Base-by-base conservation (phyloP, 495 filamentous ascomycete genomes). In the Xylaria sp. region DNA sequence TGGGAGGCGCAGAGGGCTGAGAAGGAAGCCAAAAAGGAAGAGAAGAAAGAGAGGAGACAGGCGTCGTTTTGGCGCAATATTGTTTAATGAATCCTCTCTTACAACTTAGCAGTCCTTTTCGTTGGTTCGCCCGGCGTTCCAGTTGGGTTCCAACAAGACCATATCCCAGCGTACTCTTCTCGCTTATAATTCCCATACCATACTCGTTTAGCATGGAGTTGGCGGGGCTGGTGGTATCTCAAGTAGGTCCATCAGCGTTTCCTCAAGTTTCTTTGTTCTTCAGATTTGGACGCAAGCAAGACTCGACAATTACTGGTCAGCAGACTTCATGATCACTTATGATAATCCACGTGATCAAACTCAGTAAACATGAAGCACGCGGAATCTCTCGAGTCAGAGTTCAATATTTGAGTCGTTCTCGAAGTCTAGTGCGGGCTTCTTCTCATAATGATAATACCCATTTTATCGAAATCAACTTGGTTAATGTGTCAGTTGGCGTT, bases 21-120 rank as follows among this genome's bases (percentile, higher is more conserved):
- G 37, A 71, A 74, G 63, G 53, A 71, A 59, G 72, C 73, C 24
- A 67, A 44, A 31, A 75, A 72, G 61, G 62, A 71, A 43, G 57
- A 72, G 63, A 68, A 37, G 19, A 35, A 72, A 46, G 29, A 57
- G 37, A 69, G 35, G 35, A 57, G 37, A 12, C 21, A 40, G n/a
- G 24, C 43, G 29, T 41, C n/a, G 8, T 11, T n/a, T 35, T 67
- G 46, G 50, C 64, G 29, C n/a, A 50, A 46, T 9, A 44, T 44
- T 33, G 17, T 41, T 43, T 43, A 61, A 48, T 48, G 1, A 2
- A 48, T n/a, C 44, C 17, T n/a, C 15, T 48, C 44, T 48, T 48
- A 48, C 19, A 48, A 48, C 3, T 6, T n/a, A 12, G 19, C 6
- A 6, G 17, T 48, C n/a, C 4, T n/a, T n/a, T 48, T 29, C 0